Percentiles rank a stretch among this genome's conserved stretches.
phyloP scores from a whole-genome alignment of 139 green algal genomes.

The Coelastrella sp. region DNA sequence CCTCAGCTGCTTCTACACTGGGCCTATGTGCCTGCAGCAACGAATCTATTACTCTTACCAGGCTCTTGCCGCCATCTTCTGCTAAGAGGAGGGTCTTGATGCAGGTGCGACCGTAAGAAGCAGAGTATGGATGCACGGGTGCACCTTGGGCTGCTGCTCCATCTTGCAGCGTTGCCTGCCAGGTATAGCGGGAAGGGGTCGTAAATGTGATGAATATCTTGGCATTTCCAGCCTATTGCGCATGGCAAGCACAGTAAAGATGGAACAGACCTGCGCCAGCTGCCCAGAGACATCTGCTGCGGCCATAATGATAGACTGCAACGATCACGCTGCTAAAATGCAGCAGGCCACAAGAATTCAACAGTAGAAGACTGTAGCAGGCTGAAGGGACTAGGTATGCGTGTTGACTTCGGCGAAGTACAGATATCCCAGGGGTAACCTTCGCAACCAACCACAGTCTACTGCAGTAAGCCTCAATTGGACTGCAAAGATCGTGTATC shows the following conservation, averaged over 20 bases:
- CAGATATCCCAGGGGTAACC: background rate
- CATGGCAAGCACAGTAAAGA: background rate
- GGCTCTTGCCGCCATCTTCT: constrained; percentile 69
- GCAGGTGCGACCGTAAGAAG: constrained; percentile 64
- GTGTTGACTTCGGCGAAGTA: background rate
- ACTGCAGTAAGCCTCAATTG: too few relatives aligned
- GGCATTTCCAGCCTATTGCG: background rate
- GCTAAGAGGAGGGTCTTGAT: constrained; percentile 74
- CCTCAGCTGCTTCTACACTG: background rate
- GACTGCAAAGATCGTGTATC: too few relatives aligned
- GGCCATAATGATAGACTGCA: background rate
- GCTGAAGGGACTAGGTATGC: too few relatives aligned
- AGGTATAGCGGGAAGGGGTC: background rate
- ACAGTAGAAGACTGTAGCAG: too few relatives aligned
- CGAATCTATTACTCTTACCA: too few relatives aligned
- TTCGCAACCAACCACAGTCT: background rate
- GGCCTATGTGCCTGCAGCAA: background rate
- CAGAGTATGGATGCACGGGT: constrained; percentile 67
- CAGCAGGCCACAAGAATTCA: too few relatives aligned
- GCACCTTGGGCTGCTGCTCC: constrained; percentile 52
- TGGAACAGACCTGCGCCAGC: background rate
- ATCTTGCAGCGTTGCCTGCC: constrained; percentile 54
- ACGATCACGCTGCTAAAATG: too few relatives aligned
- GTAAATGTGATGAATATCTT: too few relatives aligned
- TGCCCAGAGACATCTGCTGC: background rate